Evolutionary conservation across 2,329 filamentous ascomycete species (phyloP).

Genomic region (Trichophyton rubrum): DNA sequence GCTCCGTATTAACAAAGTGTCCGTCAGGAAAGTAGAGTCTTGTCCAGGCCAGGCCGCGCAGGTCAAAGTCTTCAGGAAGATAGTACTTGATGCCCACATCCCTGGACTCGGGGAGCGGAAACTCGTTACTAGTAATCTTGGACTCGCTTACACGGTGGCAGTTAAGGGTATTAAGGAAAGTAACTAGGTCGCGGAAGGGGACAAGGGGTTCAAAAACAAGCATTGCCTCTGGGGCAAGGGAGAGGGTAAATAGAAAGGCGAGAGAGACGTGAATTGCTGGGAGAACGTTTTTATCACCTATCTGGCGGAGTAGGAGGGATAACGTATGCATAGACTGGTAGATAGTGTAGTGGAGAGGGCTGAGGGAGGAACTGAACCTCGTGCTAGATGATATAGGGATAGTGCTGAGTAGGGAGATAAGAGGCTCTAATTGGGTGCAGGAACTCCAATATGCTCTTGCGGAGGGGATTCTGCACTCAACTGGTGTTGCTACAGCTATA

Average conservation of each 20-base stretch:
- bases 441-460: background rate
- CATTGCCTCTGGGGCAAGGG: conserved; percentile 27
- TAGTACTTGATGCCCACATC: conserved; percentile 29
- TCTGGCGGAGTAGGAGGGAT: conserved; percentile 33
- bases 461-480: background rate
- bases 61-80: conserved; percentile 46
- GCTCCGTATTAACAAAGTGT: conserved; percentile 38
- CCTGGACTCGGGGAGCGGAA: conserved; percentile 32
- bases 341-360: conserved; percentile 22
- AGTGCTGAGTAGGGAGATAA: background rate
- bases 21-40: conserved; percentile 36
- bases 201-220: conserved; percentile 31
- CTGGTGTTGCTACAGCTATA: background rate
- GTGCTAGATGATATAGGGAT: background rate
- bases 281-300: conserved; percentile 40
- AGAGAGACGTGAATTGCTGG: conserved; percentile 45
- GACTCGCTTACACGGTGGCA: conserved; percentile 25
- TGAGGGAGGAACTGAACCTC: background rate
- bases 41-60: conserved; percentile 45
- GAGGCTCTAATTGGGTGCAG: background rate
- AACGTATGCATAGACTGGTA: conserved; percentile 34
- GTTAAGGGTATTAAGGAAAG: conserved; percentile 43
- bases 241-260: conserved; percentile 39
- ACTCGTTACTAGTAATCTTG: conserved; percentile 27
- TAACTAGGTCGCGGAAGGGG: conserved; percentile 40